Conservation (phyloP, 2,329 filamentous ascomycete species). For the Neofusicoccum umdonicola region DNA sequence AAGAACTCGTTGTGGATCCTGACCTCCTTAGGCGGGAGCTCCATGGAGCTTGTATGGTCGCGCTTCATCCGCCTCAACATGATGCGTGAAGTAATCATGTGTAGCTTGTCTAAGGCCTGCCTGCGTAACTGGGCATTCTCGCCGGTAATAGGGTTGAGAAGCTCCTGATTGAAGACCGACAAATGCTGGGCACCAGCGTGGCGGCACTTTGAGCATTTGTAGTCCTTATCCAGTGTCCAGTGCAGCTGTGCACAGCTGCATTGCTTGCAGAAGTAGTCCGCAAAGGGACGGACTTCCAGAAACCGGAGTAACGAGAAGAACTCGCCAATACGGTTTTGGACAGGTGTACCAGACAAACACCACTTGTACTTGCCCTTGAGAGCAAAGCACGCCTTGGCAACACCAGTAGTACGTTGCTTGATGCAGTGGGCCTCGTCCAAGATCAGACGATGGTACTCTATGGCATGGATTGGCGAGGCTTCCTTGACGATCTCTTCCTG, state of each 20-base stretch:
- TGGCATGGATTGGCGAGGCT: slow-evolving; percentile 71
- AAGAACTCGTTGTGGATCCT: slow-evolving; percentile 94
- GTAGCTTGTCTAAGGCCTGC: slow-evolving; percentile 75
- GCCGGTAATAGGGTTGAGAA: slow-evolving; percentile 72
- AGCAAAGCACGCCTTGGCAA: slow-evolving; percentile 92
- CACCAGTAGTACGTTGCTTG: slow-evolving; percentile 84
- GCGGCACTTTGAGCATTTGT: slow-evolving; percentile 68
- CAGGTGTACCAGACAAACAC: slow-evolving; percentile 91
- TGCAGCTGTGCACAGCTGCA: slow-evolving; percentile 79
- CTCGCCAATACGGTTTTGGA: slow-evolving; percentile 96
- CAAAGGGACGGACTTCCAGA: slow-evolving; percentile 82
- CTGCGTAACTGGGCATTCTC: slow-evolving; percentile 56
- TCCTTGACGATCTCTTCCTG: slow-evolving; percentile 80
- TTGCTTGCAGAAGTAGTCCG: slow-evolving; percentile 88
- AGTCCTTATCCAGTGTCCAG: slow-evolving; percentile 74
- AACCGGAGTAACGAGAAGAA: slow-evolving; percentile 95
- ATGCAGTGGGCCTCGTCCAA: slow-evolving; percentile 96
- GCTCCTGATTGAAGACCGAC: slow-evolving; percentile 90
- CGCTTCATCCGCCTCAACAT: slow-evolving; percentile 95
- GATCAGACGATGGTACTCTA: slow-evolving; percentile 86
- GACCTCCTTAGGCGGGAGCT: slow-evolving; percentile 91
- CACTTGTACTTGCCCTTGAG: slow-evolving; percentile 86
- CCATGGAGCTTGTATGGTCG: slow-evolving; percentile 91
- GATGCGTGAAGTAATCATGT: slow-evolving; percentile 84
- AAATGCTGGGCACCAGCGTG: slow-evolving; percentile 66